Base-by-base conservation (phyloP, 257 asterid genomes). In the Rauvolfia tetraphylla region DNA sequence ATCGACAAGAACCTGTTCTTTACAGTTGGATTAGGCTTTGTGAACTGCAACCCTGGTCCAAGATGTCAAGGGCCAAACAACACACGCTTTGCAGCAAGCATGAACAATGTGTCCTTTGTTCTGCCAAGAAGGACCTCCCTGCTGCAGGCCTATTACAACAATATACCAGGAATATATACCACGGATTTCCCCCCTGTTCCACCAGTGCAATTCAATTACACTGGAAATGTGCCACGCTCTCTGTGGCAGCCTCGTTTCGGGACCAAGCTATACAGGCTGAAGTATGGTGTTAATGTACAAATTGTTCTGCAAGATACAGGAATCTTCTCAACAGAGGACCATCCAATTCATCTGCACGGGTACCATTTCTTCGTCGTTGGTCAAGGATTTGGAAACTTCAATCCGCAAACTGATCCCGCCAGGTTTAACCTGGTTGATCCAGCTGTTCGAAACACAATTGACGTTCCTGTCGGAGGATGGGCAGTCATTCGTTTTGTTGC, bases 401-500 rank as follows among this genome's bases (percentile, higher is more conserved):
- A 88, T 77, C 86, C 90, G 3, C 62, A 4, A 1, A 80, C 79
- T 22, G 93, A 90, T 68, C 56, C 87, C 0, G 76, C 83, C 5
- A 56, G 84, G 44, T 90, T 90, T 81, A 90, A 90, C 84, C 89
- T 90, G 22, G 46, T 84, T 46, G 91, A 90, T 61, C 96, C 96
- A 1, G 92, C 91, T 0, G 22, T 85, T 48, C 63, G 96, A 3
- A 88, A 90, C 73, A 90, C 96, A 5, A 85, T 90, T 38, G 83
- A 85, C 1, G 93, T 90, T 63, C 90, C 89, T 1, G 91, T 84
- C 71, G 96, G 96, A 5, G 93, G 93, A 25, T 90, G 96, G 93
- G 56, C 91, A 1, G 93, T 82, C 25, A 88, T 90, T 27, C 88
- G 96, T 0, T 90, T 88, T 42, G 83, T 84, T 23, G 96, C 91